A percentile compares a stretch with the other conserved stretches of the same genome.
These are phyloP conservation scores for Arthrinium puccinioides DNA, from an alignment of 2,329 filamentous ascomycete genomes.

Conservation along the genomic window DNA sequence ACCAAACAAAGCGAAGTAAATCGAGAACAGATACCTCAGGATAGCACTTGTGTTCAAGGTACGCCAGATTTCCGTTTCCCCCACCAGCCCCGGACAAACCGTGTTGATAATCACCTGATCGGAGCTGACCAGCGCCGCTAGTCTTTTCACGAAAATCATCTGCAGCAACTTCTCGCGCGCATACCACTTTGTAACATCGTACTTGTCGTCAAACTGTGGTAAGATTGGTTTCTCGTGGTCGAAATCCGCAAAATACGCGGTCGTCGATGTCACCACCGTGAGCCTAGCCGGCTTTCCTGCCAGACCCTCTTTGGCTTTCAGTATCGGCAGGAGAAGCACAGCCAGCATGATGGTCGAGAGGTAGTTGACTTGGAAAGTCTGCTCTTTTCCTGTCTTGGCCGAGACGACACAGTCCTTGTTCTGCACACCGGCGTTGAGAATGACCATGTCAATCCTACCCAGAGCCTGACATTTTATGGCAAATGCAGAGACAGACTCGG, in stretches of 20 bases:
- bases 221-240: background rate
- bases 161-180: constrained; percentile 3
- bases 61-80: background rate
- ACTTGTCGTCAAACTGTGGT: background rate
- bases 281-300: constrained; percentile 1
- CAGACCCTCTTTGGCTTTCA: constrained; percentile 16
- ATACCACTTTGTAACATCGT: constrained; percentile 1
- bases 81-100: constrained; percentile 1
- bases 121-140: background rate
- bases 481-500: constrained; percentile 36
- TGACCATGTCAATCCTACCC: constrained; percentile 31
- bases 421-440: constrained; percentile 38
- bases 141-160: background rate
- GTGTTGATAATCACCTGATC: constrained; percentile 1
- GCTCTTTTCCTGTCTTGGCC: constrained; percentile 28
- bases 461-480: constrained; percentile 23
- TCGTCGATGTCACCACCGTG: constrained; percentile 2
- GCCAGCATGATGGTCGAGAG: constrained; percentile 26
- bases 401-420: constrained; percentile 13
- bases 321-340: constrained; percentile 23
- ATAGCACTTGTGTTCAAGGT: background rate
- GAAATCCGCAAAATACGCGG: background rate
- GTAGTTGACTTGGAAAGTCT: constrained; percentile 32
- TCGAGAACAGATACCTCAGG: background rate
- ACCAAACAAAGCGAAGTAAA: constrained; percentile 1